Percentiles rank a stretch among this genome's conserved stretches.
phyloP scores from a whole-genome alignment of 73 alveolate genomes.

The Paramecium biaurelia region DNA sequence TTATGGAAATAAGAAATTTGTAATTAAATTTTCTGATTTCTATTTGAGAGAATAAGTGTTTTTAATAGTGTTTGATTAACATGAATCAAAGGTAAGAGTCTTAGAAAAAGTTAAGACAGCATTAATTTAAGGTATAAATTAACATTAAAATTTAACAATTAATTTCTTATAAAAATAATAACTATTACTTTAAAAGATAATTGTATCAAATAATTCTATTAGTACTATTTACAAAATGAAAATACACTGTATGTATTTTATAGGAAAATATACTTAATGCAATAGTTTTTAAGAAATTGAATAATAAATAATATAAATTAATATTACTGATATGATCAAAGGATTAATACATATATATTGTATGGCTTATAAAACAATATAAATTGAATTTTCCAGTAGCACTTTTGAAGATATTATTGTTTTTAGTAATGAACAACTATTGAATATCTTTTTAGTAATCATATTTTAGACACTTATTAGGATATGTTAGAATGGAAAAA shows the following conservation, averaged over 20 bases:
- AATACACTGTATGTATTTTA: constrained; percentile 20
- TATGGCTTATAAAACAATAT: background rate
- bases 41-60: background rate
- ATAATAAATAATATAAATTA: background rate
- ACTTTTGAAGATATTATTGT: background rate
- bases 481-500: background rate
- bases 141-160: constrained; percentile 5
- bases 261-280: constrained; percentile 6
- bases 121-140: background rate
- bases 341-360: background rate
- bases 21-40: background rate
- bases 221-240: background rate
- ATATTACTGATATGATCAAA: background rate
- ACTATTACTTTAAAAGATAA: background rate
- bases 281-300: constrained; percentile 21
- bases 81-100: background rate
- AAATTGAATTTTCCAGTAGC: background rate
- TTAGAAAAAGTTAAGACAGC: background rate
- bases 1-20: background rate
- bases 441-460: background rate
- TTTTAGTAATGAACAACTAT: background rate
- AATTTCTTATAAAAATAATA: background rate
- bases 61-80: constrained; percentile 8
- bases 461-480: background rate
- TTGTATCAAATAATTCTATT: background rate